Evolutionary conservation across 1,284 basidiomycete species (phyloP).

Genomic region (Calocybe gambosa): DNA sequence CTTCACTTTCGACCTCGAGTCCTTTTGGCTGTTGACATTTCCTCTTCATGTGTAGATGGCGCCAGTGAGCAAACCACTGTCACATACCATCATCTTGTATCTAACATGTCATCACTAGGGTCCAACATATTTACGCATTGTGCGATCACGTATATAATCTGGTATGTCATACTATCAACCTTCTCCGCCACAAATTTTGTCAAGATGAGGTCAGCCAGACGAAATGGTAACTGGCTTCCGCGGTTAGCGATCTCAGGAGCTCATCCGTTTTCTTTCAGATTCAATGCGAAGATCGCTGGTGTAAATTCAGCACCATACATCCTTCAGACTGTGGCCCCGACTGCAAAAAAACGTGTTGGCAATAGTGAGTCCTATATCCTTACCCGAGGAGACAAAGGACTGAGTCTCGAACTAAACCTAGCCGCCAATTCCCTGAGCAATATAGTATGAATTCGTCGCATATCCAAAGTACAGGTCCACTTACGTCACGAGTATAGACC

Average conservation of each 20-base stretch:
- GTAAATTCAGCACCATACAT: constrained; percentile 66
- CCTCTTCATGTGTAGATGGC: constrained; percentile 49
- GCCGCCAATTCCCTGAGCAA: constrained; percentile 65
- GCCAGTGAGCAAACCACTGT: constrained; percentile 39
- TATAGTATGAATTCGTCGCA: constrained; percentile 18
- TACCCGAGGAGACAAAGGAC: constrained; percentile 8
- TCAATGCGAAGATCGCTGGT: constrained; percentile 52
- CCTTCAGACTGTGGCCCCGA: constrained; percentile 50
- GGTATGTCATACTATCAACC: constrained; percentile 31
- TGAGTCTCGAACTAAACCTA: constrained; percentile 22
- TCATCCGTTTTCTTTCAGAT: constrained; percentile 23
- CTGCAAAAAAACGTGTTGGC: constrained; percentile 66
- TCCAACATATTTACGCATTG: constrained; percentile 47
- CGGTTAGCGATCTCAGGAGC: not conserved
- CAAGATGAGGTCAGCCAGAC: constrained; percentile 40
- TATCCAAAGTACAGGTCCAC: not conserved
- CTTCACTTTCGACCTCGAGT: constrained; percentile 11
- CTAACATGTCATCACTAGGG: constrained; percentile 19
- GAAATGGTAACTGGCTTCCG: constrained; percentile 35
- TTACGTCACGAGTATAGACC: constrained; percentile 22
- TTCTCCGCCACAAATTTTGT: not conserved
- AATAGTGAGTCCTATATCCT: constrained; percentile 43
- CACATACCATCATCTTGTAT: constrained; percentile 1
- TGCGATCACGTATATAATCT: constrained; percentile 53
- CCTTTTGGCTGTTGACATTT: constrained; percentile 16